Percentiles rank a stretch among this genome's conserved stretches.
phyloP scores from a whole-genome alignment of 768 basidiomycete species.

The Leccinum rimulosum region DNA sequence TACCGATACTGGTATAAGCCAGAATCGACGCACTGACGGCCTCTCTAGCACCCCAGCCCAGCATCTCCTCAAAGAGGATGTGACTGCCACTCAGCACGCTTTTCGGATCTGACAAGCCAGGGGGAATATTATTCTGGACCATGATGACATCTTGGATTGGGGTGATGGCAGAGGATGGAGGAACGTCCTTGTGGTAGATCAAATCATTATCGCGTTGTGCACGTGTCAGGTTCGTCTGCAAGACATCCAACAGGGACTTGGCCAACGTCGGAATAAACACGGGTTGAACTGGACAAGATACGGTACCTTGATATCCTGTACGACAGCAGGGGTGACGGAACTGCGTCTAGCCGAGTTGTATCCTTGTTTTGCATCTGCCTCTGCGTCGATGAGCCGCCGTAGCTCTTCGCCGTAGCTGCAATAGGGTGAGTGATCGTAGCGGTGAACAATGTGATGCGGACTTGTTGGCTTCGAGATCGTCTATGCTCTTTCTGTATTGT shows the following conservation, averaged over 20 bases:
- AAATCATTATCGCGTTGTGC: constrained; percentile 92
- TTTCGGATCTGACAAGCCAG: constrained; percentile 56
- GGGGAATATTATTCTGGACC: constrained; percentile 56
- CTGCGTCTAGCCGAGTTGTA: constrained; percentile 64
- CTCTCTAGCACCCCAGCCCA: constrained; percentile 83
- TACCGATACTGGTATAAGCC: not conserved
- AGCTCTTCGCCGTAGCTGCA: constrained; percentile 86
- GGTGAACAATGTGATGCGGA: constrained; percentile 29
- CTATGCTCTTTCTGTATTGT: constrained; percentile 83
- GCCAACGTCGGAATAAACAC: not conserved
- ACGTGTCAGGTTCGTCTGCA: constrained; percentile 63
- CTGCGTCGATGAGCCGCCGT: constrained; percentile 70
- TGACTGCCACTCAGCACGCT: constrained; percentile 50
- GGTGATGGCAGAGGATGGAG: constrained; percentile 65
- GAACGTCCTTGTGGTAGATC: constrained; percentile 90
- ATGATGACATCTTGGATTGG: constrained; percentile 64
- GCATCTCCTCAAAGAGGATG: constrained; percentile 70
- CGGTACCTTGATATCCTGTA: constrained; percentile 76
- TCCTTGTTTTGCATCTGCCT: constrained; percentile 63
- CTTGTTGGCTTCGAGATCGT: constrained; percentile 80
- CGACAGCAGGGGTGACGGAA: constrained; percentile 57
- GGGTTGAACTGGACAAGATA: not conserved
- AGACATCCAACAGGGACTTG: constrained; percentile 73
- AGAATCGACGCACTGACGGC: constrained; percentile 68
- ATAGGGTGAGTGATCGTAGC: constrained; percentile 6